Base-by-base conservation (phyloP, 2,329 filamentous ascomycete genomes). In the Ambrosiella cleistominuta region DNA sequence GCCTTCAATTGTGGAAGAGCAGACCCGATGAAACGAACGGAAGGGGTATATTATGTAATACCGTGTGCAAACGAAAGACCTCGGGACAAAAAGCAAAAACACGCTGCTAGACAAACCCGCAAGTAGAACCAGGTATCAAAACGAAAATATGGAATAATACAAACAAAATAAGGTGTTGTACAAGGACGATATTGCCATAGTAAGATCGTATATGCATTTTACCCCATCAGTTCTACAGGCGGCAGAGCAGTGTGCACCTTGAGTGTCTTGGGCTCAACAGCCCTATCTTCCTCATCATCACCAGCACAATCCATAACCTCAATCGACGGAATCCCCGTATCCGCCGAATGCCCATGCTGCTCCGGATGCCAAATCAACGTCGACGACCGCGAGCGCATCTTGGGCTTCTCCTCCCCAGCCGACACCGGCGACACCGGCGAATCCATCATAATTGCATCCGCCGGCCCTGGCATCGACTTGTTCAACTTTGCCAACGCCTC, bases 221-320 rank as follows among this genome's bases (percentile, higher is more conserved):
- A 66, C 55, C 73, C 67, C 77, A 85, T 83, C 62, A 85, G 70
- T 72, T 85, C 82, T 7, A 85, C 73, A 0, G 82, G 82, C 19
- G 82, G 82, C 54, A 81, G 72, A 1, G 76, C 63, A 2, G 82
- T 85, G 64, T 84, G 79, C 27, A 78, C 76, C 47, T 56, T 49
- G 37, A 58, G 52, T 7, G 56, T 42, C 45, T 58, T 58, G 13
- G 51, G 53, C 69, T 76, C 66, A 62, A 81, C 15, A 50, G 53
- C 17, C 7, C 47, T 77, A 17, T 77, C 72, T 64, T 71, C 74
- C 19, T 65, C 64, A 19, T 65, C 64, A 19, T 74, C 75, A 62
- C 80, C 77, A 12, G 81, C 83, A 73, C 81, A 80, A 65, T 85
- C 82, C 64, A 85, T 80, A 11, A 85, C 81, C 42, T 79, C 77